Percentiles rank a stretch among this genome's conserved stretches.
phyloP scores from a whole-genome alignment of 257 asterid species.

The Solanum virginianum region DNA sequence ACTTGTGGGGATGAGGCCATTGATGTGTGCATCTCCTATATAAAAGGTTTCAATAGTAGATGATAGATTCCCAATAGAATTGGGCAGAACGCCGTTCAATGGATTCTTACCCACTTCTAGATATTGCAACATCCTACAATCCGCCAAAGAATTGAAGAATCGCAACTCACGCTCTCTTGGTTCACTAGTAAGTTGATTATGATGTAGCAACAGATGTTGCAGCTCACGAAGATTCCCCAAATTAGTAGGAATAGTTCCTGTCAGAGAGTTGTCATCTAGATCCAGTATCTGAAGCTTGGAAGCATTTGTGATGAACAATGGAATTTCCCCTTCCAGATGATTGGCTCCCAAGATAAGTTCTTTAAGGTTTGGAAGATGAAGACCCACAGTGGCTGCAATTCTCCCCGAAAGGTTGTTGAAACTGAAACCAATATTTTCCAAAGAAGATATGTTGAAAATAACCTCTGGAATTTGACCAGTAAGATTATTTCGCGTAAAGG shows the following conservation, averaged over 20 bases:
- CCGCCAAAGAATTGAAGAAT: conserved; percentile 14
- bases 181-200: conserved; percentile 7
- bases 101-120: conserved; percentile 8
- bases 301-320: not conserved
- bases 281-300: conserved; percentile 5
- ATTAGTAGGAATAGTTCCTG: conserved; percentile 15
- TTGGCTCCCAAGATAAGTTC: conserved; percentile 1
- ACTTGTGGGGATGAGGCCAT: conserved; percentile 14
- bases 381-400: conserved; percentile 5
- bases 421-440: conserved; percentile 1
- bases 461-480: too few species aligned
- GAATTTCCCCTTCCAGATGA: not conserved
- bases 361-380: conserved; percentile 14
- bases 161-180: not conserved
- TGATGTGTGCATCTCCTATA: not conserved
- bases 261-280: conserved; percentile 1
- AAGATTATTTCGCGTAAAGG: too few species aligned
- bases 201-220: not conserved
- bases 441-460: conserved; percentile 22
- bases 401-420: conserved; percentile 9
- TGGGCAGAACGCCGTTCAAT: conserved; percentile 14
- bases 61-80: conserved; percentile 19
- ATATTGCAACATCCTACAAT: conserved; percentile 12
- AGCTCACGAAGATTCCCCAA: conserved; percentile 15
- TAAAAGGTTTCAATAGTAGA: conserved; percentile 6